Evolutionary conservation across 352 stramenopile species (phyloP).

Genomic region (Phytophthora syringae): DNA sequence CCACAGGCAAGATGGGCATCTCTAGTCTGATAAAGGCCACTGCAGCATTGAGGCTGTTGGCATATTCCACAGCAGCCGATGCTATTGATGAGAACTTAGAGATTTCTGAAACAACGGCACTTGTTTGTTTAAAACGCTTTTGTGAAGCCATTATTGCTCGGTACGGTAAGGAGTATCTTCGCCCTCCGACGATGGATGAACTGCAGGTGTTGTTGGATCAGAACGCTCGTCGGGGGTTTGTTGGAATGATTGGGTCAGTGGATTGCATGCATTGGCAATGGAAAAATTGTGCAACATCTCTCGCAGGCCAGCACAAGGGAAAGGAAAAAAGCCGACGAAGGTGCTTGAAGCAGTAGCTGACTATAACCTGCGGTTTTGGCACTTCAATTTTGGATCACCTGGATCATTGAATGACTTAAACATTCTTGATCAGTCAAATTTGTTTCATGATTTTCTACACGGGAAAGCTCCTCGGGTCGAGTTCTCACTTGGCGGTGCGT

Average conservation of each 20-base stretch:
- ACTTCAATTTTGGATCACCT: slow-evolving; percentile 24
- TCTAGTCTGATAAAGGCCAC: too few relatives aligned
- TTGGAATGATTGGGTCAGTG: slow-evolving; percentile 7
- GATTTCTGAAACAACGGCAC: too few relatives aligned
- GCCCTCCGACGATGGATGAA: too few relatives aligned
- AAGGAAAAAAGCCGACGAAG: slow-evolving; percentile 17
- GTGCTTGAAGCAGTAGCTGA: slow-evolving; percentile 21
- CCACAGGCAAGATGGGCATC: too few relatives aligned
- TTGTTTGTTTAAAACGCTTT: too few relatives aligned
- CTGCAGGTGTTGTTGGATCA: too few relatives aligned
- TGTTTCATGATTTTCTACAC: slow-evolving; percentile 11
- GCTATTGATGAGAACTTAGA: too few relatives aligned
- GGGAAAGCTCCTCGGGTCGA: slow-evolving; percentile 1
- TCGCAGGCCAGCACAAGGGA: slow-evolving; percentile 10
- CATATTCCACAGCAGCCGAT: too few relatives aligned
- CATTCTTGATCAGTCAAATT: slow-evolving; percentile 16
- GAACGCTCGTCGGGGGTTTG: too few relatives aligned
- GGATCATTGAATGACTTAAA: slow-evolving; percentile 24
- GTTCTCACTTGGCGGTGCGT: not conserved
- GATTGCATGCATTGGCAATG: slow-evolving; percentile 11
- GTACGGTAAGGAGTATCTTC: too few relatives aligned
- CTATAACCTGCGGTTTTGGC: slow-evolving; percentile 17
- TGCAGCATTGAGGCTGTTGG: too few relatives aligned
- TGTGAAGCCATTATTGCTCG: too few relatives aligned
- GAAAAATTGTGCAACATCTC: slow-evolving; percentile 1